Conservation (phyloP, 2,329 filamentous ascomycete genomes). For the Cercospora berteroae region DNA sequence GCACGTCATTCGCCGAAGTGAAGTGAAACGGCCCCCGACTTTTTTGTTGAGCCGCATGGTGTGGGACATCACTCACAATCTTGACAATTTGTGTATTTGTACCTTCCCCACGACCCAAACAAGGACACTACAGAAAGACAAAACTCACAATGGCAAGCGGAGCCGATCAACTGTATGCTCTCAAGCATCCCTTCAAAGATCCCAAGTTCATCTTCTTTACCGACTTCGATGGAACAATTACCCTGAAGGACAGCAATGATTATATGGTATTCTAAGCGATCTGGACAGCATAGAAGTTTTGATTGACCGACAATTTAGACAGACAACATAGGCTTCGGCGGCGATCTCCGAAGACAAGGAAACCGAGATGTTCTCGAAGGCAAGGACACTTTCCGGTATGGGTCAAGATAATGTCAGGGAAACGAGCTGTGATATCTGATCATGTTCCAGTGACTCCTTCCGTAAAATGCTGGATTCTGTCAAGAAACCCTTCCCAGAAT, state of each 20-base stretch:
- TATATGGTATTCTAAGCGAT: constrained; percentile 50
- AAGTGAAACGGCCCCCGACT: constrained; percentile 1
- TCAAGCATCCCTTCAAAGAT: constrained; percentile 51
- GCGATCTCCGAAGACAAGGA: constrained; percentile 64
- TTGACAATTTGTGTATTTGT: neutral
- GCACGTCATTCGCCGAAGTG: constrained; percentile 10
- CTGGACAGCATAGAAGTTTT: constrained; percentile 39
- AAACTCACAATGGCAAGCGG: constrained; percentile 16
- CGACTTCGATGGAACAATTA: constrained; percentile 97
- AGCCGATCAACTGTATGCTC: constrained; percentile 42
- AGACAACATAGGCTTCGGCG: constrained; percentile 85
- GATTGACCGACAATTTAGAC: constrained; percentile 65
- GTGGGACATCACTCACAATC: constrained; percentile 3
- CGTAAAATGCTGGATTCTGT: constrained; percentile 89
- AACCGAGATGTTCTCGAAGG: constrained; percentile 76
- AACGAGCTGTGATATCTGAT: neutral
- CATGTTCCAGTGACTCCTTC: constrained; percentile 65
- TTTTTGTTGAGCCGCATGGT: constrained; percentile 16
- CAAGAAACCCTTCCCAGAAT: constrained; percentile 74
- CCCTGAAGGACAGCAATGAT: constrained; percentile 69
- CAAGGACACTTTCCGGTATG: constrained; percentile 66
- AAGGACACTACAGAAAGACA: neutral
- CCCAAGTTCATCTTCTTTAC: constrained; percentile 98
- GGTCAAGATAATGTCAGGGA: neutral
- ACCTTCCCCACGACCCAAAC: neutral